Evolutionary conservation across 768 basidiomycete species (phyloP), one percentile per base, ranked within the genome.

Genomic region (Antrodiella citrinella): DNA sequence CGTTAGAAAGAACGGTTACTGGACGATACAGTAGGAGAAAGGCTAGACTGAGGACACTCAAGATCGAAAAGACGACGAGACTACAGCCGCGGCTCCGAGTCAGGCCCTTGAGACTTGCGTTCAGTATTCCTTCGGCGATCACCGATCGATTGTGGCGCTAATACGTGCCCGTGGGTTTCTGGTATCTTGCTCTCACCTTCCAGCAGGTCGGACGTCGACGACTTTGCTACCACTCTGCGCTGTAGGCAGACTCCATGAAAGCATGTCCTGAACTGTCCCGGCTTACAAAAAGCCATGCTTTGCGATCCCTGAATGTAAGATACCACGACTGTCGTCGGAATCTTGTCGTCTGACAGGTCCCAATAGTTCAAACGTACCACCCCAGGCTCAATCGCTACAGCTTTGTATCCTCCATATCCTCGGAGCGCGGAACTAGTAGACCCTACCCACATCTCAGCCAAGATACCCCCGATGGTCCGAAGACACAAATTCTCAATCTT

Each of bases 351-450:
- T n/a, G 21, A 7, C 9, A 18, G 15, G n/a, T n/a, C n/a, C n/a
- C n/a, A n/a, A n/a, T 13, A 49, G 48, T 49, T 49, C 48, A 49
- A 41, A 11, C 48, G 38, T 41, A 20, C 41, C 20, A 42, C 24
- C 7, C 48, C 38, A 21, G 48, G 48, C 3, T 11, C 12, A 18
- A 21, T 15, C 7, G 15, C 30, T 7, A 35, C 7, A 7, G 30
- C 30, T 7, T 15, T 35, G 30, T 35, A 35, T 15, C 30, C 7
- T 35, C 30, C 7, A 35, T 7, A 7, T 35, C 30, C 7, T 15
- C 15, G n/a, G n/a, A 35, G 7, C 30, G 30, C 30, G 15, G n/a
- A 35, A 35, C 30, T 35, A 35, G 7, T 7, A 7, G 30, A 35
- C 15, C 30, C 30, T 15, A 15, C 7, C 15, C 30, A 35, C 15